A percentile compares a stretch with the other conserved stretches of the same genome.
Evolutionary conservation across 805 yeast species (phyloP).

Genomic region (Lachancea mirantina): DNA sequence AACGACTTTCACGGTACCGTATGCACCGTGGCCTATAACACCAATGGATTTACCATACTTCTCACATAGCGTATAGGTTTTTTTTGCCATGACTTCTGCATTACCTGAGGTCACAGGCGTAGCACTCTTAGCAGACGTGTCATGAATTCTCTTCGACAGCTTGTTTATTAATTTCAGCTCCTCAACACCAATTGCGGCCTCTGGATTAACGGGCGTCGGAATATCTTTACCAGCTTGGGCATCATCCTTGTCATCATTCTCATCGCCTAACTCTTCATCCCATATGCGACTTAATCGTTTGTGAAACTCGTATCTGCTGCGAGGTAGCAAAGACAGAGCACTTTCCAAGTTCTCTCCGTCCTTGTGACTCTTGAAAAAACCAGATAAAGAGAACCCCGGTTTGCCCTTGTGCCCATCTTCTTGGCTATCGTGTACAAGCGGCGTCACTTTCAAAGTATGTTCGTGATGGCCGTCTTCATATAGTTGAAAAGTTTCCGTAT

Average conservation of each 20-base stretch:
- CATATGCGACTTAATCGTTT: constrained; percentile 10
- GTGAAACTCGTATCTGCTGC: constrained; percentile 12
- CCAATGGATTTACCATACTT: constrained; percentile 49
- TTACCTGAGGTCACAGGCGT: too few relatives aligned
- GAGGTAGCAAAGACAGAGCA: constrained; percentile 18
- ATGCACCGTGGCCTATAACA: constrained; percentile 84
- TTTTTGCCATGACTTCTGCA: constrained; percentile 10
- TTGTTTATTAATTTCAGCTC: constrained; percentile 43
- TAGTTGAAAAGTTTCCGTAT: constrained; percentile 19
- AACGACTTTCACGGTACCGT: constrained; percentile 86
- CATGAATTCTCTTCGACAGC: constrained; percentile 41
- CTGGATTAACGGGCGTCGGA: constrained; percentile 23
- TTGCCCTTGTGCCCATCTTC: constrained; percentile 14
- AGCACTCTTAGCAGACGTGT: constrained; percentile 26
- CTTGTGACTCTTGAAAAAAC: constrained; percentile 20
- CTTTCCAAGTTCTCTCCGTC: constrained; percentile 18
- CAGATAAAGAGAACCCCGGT: constrained; percentile 19
- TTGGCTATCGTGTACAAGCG: constrained; percentile 12
- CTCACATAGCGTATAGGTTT: constrained; percentile 33
- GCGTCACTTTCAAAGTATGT: constrained; percentile 20
- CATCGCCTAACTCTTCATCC: constrained; percentile 11
- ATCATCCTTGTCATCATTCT: constrained; percentile 7
- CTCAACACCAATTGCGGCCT: constrained; percentile 43
- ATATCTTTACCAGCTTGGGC: constrained; percentile 13
- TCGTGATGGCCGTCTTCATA: constrained; percentile 25